Evolutionary conservation across 78 protist species (phyloP), one percentile per base, ranked within the genome.

Genomic region (Planoprotostelium fungivorum): DNA sequence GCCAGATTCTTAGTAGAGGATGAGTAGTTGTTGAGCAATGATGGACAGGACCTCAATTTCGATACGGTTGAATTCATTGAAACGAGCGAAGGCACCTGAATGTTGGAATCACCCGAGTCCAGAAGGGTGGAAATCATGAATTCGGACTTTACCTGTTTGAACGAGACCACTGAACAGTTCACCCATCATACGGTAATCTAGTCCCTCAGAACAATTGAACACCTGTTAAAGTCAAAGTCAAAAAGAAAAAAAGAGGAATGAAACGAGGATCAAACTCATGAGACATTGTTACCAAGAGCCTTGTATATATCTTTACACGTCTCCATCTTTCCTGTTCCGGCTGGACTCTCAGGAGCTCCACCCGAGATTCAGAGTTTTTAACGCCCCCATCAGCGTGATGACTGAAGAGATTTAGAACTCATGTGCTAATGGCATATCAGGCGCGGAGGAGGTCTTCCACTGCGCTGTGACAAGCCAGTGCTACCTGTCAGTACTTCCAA

Each of bases 311-410:
- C 99, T 91, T 96, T 96, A 34, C 96, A 97, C 34, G 99, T 96
- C 94, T 97, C 99, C 29, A 98, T 98, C 94, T 98, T 98, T 34
- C 99, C 99, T 0, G 99, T 98, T 16, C 99, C 99, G 0, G 99
- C 99, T 0, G 98, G 99, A 16, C 99, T 98, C 0, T 97, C 97
- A 0, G 99, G 99, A 10, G 98, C 93, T 23, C 98, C 98, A 16
- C 99, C 98, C 5, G 95, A 90, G 16, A n/a, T 87, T 87, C 92
- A 95, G 88, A 35, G 96, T n/a, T n/a, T n/a, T 86, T 36, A 97
- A 94, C 5, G 98, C 97, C 85, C 96, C 97, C 0, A 97, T 94
- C 34, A 95, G 89, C 34, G 95, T 92, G 93, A 96, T 93, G 1
- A 84, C 86, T 31, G 86, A 23, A 1, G 86, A 73, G n/a, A 83